Evolutionary conservation across 1,139 yeast species (phyloP).

Genomic region (Taphrina confusa): DNA sequence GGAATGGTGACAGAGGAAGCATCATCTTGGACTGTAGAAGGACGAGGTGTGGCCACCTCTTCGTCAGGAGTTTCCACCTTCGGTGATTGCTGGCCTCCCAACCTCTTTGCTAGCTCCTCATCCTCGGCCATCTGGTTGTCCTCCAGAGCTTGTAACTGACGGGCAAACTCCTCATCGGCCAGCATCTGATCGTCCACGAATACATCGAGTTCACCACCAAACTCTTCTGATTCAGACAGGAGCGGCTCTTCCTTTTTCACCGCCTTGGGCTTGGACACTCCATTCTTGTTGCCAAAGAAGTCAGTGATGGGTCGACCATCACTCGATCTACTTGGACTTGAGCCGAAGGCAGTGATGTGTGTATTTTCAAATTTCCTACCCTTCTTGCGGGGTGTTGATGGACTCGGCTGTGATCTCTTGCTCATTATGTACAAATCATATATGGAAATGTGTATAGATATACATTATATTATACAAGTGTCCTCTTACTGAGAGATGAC

Average conservation of each 20-base stretch:
- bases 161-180: conserved; percentile 40
- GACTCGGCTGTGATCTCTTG: conserved; percentile 11
- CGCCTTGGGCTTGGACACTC: not conserved
- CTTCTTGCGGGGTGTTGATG: conserved; percentile 24
- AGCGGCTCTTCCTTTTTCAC: not conserved
- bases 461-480: too few relatives aligned
- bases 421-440: too few relatives aligned
- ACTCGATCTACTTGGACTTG: conserved; percentile 2
- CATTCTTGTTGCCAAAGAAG: conserved; percentile 2
- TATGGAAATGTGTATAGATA: too few relatives aligned
- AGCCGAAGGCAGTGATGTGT: conserved; percentile 18
- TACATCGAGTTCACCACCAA: not conserved
- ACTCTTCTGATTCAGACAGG: not conserved
- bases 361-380: conserved; percentile 21
- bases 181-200: conserved; percentile 18
- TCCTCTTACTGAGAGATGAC: too few relatives aligned
- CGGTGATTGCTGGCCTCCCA: conserved; percentile 7
- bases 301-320: conserved; percentile 10
- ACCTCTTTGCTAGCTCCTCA: conserved; percentile 20
- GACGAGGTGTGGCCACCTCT: conserved; percentile 1
- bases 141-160: conserved; percentile 38
- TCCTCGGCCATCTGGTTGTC: conserved; percentile 32
- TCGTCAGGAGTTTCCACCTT: conserved; percentile 9
- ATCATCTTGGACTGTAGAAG: not conserved
- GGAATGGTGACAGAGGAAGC: conserved; percentile 3